phyloP scores from a whole-genome alignment of 805 yeast genomes.

The Diddensiella transvaalensis region DNA sequence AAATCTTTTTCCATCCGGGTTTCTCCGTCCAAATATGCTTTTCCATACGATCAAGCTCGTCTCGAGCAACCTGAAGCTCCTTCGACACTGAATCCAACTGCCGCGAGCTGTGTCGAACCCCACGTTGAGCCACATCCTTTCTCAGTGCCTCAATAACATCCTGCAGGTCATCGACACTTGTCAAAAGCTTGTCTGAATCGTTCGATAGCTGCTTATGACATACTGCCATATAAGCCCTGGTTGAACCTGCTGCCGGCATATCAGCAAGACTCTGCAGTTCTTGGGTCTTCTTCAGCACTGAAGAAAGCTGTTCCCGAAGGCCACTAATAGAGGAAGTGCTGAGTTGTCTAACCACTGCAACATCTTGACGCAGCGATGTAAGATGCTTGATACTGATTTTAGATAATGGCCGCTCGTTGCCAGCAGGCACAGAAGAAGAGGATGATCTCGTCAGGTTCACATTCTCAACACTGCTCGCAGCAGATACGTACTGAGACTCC shows the following conservation, averaged over 20 bases:
- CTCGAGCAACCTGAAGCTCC: conserved; percentile 59
- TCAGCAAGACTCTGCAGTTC: conserved; percentile 12
- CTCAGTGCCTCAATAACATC: conserved; percentile 86
- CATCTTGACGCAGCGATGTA: conserved; percentile 22
- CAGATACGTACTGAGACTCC: conserved; percentile 11
- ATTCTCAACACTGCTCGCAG: neutral
- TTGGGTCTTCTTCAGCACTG: conserved; percentile 17
- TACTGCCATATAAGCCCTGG: conserved; percentile 61
- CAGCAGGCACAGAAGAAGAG: neutral
- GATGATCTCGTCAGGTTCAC: neutral
- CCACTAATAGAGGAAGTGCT: conserved; percentile 18
- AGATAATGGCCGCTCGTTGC: conserved; percentile 3
- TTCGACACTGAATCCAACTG: conserved; percentile 64
- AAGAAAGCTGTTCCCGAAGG: conserved; percentile 16
- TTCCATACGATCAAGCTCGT: conserved; percentile 51
- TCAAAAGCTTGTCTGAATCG: conserved; percentile 69
- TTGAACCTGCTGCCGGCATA: conserved; percentile 24
- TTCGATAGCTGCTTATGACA: conserved; percentile 71
- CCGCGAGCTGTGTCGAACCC: conserved; percentile 73
- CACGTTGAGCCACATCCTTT: conserved; percentile 87
- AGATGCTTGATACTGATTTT: conserved; percentile 10
- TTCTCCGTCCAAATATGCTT: conserved; percentile 65
- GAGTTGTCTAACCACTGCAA: conserved; percentile 26
- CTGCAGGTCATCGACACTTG: conserved; percentile 85
- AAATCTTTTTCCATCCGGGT: conserved; percentile 81